A percentile compares a stretch with the other conserved stretches of the same genome.
These are phyloP conservation scores for Puccinia horiana DNA, from an alignment of 1,284 basidiomycete genomes.

Conservation along the genomic window DNA sequence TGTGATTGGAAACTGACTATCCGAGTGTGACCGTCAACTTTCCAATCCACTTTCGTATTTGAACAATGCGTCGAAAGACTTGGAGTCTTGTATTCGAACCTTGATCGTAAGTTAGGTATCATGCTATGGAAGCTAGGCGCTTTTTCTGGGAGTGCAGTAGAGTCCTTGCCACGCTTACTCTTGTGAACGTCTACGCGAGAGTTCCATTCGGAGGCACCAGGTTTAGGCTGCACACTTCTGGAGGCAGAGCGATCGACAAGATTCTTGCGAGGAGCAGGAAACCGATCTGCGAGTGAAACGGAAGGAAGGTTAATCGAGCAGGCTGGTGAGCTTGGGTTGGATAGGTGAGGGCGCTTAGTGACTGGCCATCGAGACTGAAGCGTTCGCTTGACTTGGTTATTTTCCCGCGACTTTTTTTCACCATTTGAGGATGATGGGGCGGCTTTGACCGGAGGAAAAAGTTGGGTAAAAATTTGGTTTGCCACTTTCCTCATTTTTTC, in stretches of 20 bases:
- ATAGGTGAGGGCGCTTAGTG: conserved; percentile 1
- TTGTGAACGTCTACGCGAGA: not conserved
- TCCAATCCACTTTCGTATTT: not conserved
- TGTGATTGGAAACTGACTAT: not conserved
- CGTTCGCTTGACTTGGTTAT: not conserved
- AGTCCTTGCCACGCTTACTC: not conserved
- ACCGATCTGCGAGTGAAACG: not conserved
- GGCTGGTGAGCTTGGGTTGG: not conserved
- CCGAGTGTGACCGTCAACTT: not conserved
- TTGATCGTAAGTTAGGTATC: not conserved
- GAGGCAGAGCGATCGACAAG: not conserved
- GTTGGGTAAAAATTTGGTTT: not conserved
- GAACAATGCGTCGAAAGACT: not conserved
- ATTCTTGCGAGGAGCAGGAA: not conserved
- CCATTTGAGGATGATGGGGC: not conserved
- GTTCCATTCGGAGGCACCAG: not conserved
- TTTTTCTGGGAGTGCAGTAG: not conserved
- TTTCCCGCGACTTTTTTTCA: not conserved
- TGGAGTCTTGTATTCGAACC: conserved; percentile 3
- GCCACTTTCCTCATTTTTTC: conserved; percentile 8
- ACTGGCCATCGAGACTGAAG: conserved; percentile 20
- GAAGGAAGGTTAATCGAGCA: not conserved
- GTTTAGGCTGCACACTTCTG: not conserved
- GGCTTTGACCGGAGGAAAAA: not conserved
- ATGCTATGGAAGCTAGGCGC: not conserved